Conservation (phyloP, 2,329 filamentous ascomycete species). For the Calonectria fujianensis region DNA sequence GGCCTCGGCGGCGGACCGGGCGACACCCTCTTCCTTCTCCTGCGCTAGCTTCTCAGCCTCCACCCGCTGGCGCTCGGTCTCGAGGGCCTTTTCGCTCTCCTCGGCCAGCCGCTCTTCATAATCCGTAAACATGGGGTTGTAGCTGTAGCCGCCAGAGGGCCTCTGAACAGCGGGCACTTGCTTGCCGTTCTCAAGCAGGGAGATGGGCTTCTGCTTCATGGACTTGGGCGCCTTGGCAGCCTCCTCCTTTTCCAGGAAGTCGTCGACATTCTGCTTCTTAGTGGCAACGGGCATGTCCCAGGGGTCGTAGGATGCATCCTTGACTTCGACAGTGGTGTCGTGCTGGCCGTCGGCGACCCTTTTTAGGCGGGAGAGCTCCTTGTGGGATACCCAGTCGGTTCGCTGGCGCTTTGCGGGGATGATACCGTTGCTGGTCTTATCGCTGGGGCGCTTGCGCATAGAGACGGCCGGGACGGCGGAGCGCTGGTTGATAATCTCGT, state of each 20-base stretch:
- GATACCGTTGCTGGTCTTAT: conserved; percentile 83
- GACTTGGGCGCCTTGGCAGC: conserved; percentile 84
- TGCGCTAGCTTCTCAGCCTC: conserved; percentile 80
- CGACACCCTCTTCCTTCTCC: conserved; percentile 80
- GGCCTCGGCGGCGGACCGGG: conserved; percentile 81
- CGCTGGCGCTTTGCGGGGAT: conserved; percentile 84
- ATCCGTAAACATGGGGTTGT: conserved; percentile 92
- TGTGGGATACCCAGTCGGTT: conserved; percentile 87
- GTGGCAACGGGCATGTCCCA: conserved; percentile 76
- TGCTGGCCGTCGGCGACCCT: conserved; percentile 85
- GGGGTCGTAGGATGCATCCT: conserved; percentile 84
- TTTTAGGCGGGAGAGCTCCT: conserved; percentile 87
- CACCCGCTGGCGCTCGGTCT: conserved; percentile 84
- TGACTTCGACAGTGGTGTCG: conserved; percentile 71
- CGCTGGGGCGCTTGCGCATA: conserved; percentile 83
- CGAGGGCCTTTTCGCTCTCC: conserved; percentile 87
- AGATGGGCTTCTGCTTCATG: conserved; percentile 84
- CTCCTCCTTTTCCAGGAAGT: conserved; percentile 80
- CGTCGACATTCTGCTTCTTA: conserved; percentile 62
- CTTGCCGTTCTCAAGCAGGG: conserved; percentile 89
- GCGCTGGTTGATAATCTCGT: conserved; percentile 91
- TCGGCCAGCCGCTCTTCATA: conserved; percentile 85
- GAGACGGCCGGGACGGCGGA: conserved; percentile 88
- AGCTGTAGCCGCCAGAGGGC: conserved; percentile 89
- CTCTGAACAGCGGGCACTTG: conserved; percentile 84